Evolutionary conservation across 139 green algal genomes (phyloP).

Genomic region (Volvox reticuliferus): DNA sequence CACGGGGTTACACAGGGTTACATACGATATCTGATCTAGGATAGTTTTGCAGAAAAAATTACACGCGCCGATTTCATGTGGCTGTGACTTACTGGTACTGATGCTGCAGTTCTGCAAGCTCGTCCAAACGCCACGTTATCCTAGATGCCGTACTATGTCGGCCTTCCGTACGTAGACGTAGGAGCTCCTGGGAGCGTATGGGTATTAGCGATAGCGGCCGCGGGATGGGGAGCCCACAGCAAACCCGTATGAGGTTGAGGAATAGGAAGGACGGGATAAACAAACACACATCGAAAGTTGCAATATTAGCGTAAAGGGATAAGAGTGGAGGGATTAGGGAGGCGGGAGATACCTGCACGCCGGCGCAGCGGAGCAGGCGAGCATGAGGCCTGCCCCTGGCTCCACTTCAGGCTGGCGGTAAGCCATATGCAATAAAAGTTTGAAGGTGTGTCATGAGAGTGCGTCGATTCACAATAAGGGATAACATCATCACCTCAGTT

Average conservation of each 20-base stretch:
- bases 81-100: neutral
- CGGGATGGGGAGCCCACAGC: neutral
- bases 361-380: neutral
- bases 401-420: neutral
- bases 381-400: neutral
- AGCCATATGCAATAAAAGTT: neutral
- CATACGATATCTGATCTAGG: neutral
- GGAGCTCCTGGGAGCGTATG: slow-evolving; percentile 13
- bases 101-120: neutral
- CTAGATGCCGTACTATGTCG: neutral
- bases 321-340: neutral
- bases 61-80: too few species aligned
- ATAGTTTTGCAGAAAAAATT: neutral
- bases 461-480: neutral
- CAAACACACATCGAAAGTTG: too few species aligned
- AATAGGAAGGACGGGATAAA: too few species aligned
- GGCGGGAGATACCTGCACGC: too few species aligned
- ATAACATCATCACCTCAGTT: neutral
- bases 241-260: neutral
- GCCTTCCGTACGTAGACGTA: neutral
- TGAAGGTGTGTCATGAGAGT: neutral
- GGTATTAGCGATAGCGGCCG: neutral
- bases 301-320: too few species aligned
- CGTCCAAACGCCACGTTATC: slow-evolving; percentile 13
- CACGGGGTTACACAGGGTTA: neutral